phyloP scores from a whole-genome alignment of 805 yeast species.

The Kazachstania martiniae region DNA sequence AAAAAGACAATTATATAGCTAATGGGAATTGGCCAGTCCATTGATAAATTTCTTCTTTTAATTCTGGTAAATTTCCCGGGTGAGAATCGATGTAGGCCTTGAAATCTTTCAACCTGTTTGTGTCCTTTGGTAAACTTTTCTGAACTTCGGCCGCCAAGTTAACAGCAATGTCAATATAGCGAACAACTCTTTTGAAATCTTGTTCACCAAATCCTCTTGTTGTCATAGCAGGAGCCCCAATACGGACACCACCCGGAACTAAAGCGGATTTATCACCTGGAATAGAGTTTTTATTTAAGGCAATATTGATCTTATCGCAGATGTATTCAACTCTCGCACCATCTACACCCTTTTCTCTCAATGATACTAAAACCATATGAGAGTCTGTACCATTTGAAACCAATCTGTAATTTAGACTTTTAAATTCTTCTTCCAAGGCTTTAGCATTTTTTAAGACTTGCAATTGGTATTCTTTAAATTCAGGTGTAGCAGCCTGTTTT shows the following conservation, averaged over 20 bases:
- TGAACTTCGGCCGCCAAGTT: constrained; percentile 67
- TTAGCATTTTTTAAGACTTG: constrained; percentile 85
- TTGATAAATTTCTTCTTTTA: constrained; percentile 67
- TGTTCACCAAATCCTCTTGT: constrained; percentile 89
- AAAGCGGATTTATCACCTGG: constrained; percentile 97
- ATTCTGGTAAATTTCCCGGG: constrained; percentile 51
- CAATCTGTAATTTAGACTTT: constrained; percentile 60
- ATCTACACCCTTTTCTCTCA: constrained; percentile 83
- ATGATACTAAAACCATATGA: constrained; percentile 85
- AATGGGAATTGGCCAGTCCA: constrained; percentile 90
- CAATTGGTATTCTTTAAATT: constrained; percentile 80
- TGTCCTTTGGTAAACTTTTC: constrained; percentile 73
- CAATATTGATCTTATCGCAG: constrained; percentile 88
- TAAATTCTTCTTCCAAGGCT: constrained; percentile 66
- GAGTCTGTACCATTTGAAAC: constrained; percentile 96
- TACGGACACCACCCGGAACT: constrained; percentile 94
- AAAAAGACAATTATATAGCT: constrained; percentile 33
- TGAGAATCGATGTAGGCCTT: constrained; percentile 70
- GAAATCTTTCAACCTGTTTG: constrained; percentile 93
- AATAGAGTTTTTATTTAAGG: constrained; percentile 92
- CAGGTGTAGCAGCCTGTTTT: constrained; percentile 86
- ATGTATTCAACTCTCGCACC: constrained; percentile 97
- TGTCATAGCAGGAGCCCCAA: constrained; percentile 98
- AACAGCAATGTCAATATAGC: constrained; percentile 73
- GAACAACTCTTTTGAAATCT: constrained; percentile 73